Base-by-base conservation (phyloP, 352 stramenopile species). In the Phytophthora pistaciae region DNA sequence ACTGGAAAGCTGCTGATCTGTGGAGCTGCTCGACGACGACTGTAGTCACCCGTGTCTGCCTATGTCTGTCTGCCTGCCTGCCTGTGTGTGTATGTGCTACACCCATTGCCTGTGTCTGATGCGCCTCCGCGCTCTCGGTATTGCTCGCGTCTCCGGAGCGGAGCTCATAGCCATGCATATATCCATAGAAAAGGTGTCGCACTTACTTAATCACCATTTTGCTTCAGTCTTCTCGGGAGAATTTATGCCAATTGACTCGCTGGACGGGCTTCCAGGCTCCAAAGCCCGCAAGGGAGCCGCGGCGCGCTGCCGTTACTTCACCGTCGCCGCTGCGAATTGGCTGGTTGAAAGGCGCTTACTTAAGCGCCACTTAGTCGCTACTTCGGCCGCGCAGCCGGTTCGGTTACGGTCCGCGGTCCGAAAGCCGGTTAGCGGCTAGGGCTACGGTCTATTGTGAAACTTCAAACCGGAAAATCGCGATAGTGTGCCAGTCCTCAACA, bases 191-290 rank as follows among this genome's bases (percentile, higher is more conserved):
- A 44, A 25, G 4, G 48, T 38, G 56, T 58, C 23, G 40, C 65
- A 94, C 88, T 79, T 95, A 95, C 88, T 95, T 95, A 83, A 95
- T 95, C 85, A 95, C 88, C 88, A 95, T 94, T 87, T 92, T 91
- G 83, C 85, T 86, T 90, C 55, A 82, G 86, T 92, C 84, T 93
- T 92, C 84, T 94, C 88, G 83, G 87, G 87, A 94, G 86, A 92
- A 88, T 92, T 89, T 90, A 92, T 90, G 84, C 84, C 82, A 90
- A 91, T 86, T 91, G 78, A 91, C 76, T 80, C 73, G 74, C 55
- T 81, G 61, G 53, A 79, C 60, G n/a, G 14, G 50, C 55, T 72
- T 66, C 40, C 53, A 52, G 40, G 62, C 46, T 63, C 29, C 48
- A 64, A 60, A 59, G 27, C 36, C 49, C 14, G 23, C 63, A 64